Percentiles rank a stretch among this genome's conserved stretches.
phyloP scores from a whole-genome alignment of 805 yeast genomes.

The Wickerhamiella slavikovae region DNA sequence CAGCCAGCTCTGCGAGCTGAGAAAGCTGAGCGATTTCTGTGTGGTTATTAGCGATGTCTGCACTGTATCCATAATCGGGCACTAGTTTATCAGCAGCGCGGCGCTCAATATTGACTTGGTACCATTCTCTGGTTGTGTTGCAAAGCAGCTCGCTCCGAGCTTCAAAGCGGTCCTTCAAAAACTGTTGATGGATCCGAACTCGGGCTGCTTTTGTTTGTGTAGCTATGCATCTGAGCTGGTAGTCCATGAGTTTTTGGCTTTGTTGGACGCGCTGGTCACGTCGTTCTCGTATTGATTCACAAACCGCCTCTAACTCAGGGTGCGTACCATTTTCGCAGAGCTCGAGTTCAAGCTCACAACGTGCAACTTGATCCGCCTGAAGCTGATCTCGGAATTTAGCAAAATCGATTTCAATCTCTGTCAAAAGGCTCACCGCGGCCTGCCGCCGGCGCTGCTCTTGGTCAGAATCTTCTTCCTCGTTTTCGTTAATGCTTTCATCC shows the following conservation, averaged over 20 bases:
- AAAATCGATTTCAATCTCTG: constrained; percentile 67
- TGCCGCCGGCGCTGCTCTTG: constrained; percentile 26
- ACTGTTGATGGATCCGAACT: constrained; percentile 68
- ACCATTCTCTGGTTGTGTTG: constrained; percentile 73
- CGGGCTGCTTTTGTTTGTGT: constrained; percentile 65
- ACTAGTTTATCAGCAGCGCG: constrained; percentile 50
- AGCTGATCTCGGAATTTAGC: constrained; percentile 69
- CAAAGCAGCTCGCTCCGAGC: constrained; percentile 41
- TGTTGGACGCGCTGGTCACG: constrained; percentile 46
- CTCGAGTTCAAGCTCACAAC: constrained; percentile 63
- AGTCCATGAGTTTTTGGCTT: constrained; percentile 31
- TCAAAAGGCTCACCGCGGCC: constrained; percentile 50
- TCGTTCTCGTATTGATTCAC: constrained; percentile 48
- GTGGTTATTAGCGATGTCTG: constrained; percentile 36
- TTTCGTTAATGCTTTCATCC: constrained; percentile 8
- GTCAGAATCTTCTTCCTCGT: constrained; percentile 9
- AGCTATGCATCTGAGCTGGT: constrained; percentile 56
- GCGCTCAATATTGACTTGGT: constrained; percentile 75
- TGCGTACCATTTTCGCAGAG: constrained; percentile 80
- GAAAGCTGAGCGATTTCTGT: constrained; percentile 53
- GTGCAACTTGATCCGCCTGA: constrained; percentile 61
- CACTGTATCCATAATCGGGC: constrained; percentile 25
- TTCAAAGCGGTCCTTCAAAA: constrained; percentile 45
- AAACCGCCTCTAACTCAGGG: constrained; percentile 64
- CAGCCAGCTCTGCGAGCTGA: constrained; percentile 45